A percentile compares a stretch with the other conserved stretches of the same genome.
These are phyloP conservation scores for Trichothecium sympodiale DNA, from an alignment of 2,329 filamentous ascomycete genomes.

Conservation along the genomic window DNA sequence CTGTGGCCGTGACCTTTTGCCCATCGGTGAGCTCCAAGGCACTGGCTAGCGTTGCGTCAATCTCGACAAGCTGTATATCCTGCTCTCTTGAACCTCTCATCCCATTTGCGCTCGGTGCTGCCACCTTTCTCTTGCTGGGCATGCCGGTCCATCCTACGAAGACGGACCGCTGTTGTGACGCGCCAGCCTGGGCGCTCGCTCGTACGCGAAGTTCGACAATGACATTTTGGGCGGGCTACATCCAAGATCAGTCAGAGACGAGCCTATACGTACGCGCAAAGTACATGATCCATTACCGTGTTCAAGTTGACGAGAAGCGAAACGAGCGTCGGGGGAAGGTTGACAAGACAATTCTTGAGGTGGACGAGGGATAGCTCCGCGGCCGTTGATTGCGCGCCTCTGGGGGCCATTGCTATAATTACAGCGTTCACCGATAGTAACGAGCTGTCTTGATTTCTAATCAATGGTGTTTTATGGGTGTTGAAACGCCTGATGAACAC, in stretches of 20 bases:
- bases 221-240: constrained; percentile 84
- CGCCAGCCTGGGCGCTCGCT: constrained; percentile 31
- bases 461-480: too few species aligned
- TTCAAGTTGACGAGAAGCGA: constrained; percentile 81
- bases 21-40: constrained; percentile 70
- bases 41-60: constrained; percentile 75
- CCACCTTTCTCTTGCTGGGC: constrained; percentile 77
- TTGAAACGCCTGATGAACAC: too few species aligned
- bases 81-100: constrained; percentile 55
- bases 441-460: background rate
- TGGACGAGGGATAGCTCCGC: constrained; percentile 80
- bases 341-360: constrained; percentile 89
- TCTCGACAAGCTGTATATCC: constrained; percentile 67
- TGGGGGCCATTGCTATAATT: constrained; percentile 28
- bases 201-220: constrained; percentile 79
- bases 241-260: constrained; percentile 10
- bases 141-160: constrained; percentile 97
- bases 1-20: constrained; percentile 58
- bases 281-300: constrained; percentile 53
- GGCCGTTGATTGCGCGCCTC: constrained; percentile 50
- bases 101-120: constrained; percentile 56
- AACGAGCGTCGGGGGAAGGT: constrained; percentile 76
- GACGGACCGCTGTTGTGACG: constrained; percentile 53
- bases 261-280: background rate
- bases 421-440: background rate